A percentile compares a stretch with the other conserved stretches of the same genome.
Conservation (phyloP, 805 yeast genomes). For the Ogataea henricii region DNA sequence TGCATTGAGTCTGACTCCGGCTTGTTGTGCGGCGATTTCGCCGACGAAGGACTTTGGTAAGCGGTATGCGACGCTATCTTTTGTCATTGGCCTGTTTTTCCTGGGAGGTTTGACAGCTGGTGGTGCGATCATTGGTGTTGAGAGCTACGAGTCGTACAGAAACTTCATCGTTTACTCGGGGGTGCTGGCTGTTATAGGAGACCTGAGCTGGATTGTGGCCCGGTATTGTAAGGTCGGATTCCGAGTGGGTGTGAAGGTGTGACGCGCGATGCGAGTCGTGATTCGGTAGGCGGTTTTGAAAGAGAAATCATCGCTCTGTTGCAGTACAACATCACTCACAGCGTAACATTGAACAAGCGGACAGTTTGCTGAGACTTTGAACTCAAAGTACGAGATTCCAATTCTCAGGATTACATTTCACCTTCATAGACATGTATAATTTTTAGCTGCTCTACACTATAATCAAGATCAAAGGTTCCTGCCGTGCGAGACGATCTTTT, state of each 20-base stretch:
- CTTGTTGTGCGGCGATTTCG: slow-evolving; percentile 60
- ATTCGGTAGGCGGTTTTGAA: neutral
- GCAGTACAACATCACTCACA: neutral
- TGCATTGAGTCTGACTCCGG: slow-evolving; percentile 58
- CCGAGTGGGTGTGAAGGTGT: slow-evolving; percentile 27
- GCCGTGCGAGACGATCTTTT: too few species aligned
- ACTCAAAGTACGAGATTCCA: too few species aligned
- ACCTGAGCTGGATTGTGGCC: slow-evolving; percentile 44
- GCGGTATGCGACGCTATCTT: slow-evolving; percentile 29
- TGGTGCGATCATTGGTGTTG: slow-evolving; percentile 39
- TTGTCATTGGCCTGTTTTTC: slow-evolving; percentile 37
- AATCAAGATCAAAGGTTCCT: too few species aligned
- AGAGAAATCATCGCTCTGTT: too few species aligned
- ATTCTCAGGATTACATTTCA: too few species aligned
- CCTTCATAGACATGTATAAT: too few species aligned
- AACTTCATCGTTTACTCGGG: slow-evolving; percentile 41
- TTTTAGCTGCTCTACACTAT: too few species aligned
- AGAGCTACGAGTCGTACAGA: slow-evolving; percentile 36
- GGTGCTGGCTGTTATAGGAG: slow-evolving; percentile 39
- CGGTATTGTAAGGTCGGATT: slow-evolving; percentile 49
- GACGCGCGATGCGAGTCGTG: neutral
- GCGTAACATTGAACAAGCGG: too few species aligned
- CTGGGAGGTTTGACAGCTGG: slow-evolving; percentile 33
- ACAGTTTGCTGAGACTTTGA: too few species aligned
- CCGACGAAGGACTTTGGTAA: slow-evolving; percentile 34